Evolutionary conservation across 495 filamentous ascomycete genomes (phyloP).

Genomic region (Lineolata rhizophorae): DNA sequence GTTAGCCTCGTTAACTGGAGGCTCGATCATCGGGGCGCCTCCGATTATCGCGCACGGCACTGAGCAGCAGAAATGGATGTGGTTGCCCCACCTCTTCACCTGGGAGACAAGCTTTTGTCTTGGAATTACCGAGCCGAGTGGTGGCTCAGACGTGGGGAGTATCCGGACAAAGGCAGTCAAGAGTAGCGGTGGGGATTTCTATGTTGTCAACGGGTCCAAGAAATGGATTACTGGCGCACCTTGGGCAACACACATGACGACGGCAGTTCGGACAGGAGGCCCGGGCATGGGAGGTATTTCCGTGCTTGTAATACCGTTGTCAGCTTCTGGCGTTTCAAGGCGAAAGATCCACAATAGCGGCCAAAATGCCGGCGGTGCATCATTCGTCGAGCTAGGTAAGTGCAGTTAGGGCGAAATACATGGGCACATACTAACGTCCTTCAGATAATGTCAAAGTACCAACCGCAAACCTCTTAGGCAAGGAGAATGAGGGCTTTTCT

Average conservation of each 20-base stretch:
- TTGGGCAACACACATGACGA: slow-evolving; percentile 16
- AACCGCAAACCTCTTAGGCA: slow-evolving; percentile 16
- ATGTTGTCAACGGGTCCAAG: slow-evolving; percentile 15
- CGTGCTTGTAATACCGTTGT: slow-evolving; percentile 12
- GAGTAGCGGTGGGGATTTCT: slow-evolving; percentile 10
- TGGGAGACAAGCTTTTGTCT: slow-evolving; percentile 15
- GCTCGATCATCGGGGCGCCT: slow-evolving; percentile 11
- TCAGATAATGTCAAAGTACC: slow-evolving; percentile 19
- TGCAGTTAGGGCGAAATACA: too few relatives aligned
- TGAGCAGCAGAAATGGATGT: slow-evolving; percentile 12
- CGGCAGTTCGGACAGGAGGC: slow-evolving; percentile 14
- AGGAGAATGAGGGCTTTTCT: slow-evolving; percentile 18
- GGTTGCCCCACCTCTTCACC: slow-evolving; percentile 12
- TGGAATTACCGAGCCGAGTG: slow-evolving; percentile 14
- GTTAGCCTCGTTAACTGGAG: slow-evolving; percentile 10
- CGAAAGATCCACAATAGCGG: slow-evolving; percentile 13
- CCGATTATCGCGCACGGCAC: slow-evolving; percentile 13
- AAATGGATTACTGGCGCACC: slow-evolving; percentile 16
- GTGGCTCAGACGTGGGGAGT: slow-evolving; percentile 12
- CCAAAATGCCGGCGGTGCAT: slow-evolving; percentile 17
- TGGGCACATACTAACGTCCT: too few relatives aligned
- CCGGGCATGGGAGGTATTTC: slow-evolving; percentile 12
- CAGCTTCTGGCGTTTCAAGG: slow-evolving; percentile 6
- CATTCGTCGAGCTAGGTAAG: slow-evolving; percentile 16
- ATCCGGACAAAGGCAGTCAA: slow-evolving; percentile 14